Evolutionary conservation across 2,329 filamentous ascomycete genomes (phyloP), one percentile per base, ranked within the genome.

Genomic region (Neofusicoccum cordaticola): DNA sequence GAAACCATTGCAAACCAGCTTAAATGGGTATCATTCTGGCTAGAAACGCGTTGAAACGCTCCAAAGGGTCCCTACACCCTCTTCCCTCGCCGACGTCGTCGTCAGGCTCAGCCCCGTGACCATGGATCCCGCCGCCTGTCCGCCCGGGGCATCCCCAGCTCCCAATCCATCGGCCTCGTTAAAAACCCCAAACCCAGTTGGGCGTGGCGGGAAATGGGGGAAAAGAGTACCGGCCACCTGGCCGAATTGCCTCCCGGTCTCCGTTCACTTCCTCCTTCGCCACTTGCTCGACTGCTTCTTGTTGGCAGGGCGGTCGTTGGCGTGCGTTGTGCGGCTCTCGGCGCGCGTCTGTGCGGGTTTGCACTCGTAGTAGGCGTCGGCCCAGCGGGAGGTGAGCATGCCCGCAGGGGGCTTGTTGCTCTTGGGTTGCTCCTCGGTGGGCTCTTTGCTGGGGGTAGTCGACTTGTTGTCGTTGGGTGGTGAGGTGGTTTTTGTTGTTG

Each of bases 11-110:
- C 7, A 31, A n/a, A 42, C 53, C 53, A 58, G 37, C 45, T 3
- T 11, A 17, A 45, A 17, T 44, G 19, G 17, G 34, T 34, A 15
- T 47, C 27, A 60, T 60, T 60, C 19, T 44, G 42, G 56, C n/a
- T 45, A 45, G 13, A 31, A 19, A 35, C 6, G 27, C 27, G 27
- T 7, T 7, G 7, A 44, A 8, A 12, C 19, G 11, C 4, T 5
- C 31, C 56, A 39, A 60, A 60, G 31, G 42, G 56, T 60, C 56
- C 41, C 12, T 48, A 47, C 47, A 60, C 56, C 42, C 31, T 60
- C 41, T 60, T 37, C 56, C 56, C 56, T 47, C 42, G 11, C 9
- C 37, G 13, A 39, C 9, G 27, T 31, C 27, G 5, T 31, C 27
- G 27, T 31, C 27, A 31, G 27, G 27, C 27, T 31, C 27, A 5